Percentiles rank a stretch among this genome's conserved stretches.
These are phyloP conservation scores for Cyphellophora europaea DNA, from an alignment of 2,329 filamentous ascomycete genomes.

Conservation along the genomic window DNA sequence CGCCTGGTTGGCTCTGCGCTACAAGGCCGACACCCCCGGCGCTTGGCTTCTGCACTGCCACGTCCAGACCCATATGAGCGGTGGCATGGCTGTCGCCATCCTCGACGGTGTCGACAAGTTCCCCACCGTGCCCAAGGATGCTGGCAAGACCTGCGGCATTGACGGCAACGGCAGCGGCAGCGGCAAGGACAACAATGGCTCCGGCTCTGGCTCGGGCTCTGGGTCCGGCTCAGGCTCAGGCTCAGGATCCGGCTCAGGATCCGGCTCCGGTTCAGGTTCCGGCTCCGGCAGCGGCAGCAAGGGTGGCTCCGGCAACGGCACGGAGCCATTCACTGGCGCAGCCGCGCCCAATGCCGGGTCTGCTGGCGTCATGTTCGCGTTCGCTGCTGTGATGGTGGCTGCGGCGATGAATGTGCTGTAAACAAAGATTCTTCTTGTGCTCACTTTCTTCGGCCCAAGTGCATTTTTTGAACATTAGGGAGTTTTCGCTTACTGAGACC, in stretches of 20 bases:
- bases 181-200: constrained; percentile 4
- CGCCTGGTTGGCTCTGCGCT: constrained; percentile 44
- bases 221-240: constrained; percentile 24
- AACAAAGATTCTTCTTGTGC: no score
- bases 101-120: constrained; percentile 29
- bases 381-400: no score
- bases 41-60: constrained; percentile 50
- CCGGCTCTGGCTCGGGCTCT: constrained; percentile 21
- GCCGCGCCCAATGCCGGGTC: no score
- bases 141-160: constrained; percentile 15
- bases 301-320: not conserved
- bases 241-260: constrained; percentile 10
- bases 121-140: constrained; percentile 14
- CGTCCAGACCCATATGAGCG: constrained; percentile 43
- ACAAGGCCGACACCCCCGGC: constrained; percentile 44
- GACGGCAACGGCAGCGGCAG: constrained; percentile 7
- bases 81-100: constrained; percentile 49
- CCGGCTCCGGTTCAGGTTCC: constrained; percentile 3
- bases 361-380: no score
- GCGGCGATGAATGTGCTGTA: no score
- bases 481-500: no score
- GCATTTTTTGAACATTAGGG: no score
- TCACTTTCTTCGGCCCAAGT: no score
- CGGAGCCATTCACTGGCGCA: no score
- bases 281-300: no score